Evolutionary conservation across 352 stramenopile species (phyloP).

Genomic region (Globisporangium takayamanum): DNA sequence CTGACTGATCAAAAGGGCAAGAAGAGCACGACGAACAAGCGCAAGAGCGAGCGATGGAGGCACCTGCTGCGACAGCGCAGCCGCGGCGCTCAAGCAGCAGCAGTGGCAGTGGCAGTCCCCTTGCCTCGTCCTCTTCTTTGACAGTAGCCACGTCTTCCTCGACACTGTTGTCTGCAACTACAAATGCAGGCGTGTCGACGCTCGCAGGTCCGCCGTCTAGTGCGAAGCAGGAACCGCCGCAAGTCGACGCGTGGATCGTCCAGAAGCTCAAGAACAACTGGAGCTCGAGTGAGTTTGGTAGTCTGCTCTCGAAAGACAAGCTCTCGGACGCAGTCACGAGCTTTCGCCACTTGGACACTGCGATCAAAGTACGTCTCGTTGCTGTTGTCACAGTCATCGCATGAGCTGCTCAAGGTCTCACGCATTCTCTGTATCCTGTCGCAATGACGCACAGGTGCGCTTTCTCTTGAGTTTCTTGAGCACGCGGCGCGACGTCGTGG

Average conservation of each 20-base stretch:
- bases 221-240: slow-evolving; percentile 12
- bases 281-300: slow-evolving; percentile 64
- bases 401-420: no score
- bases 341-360: slow-evolving; percentile 56
- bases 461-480: slow-evolving; percentile 64
- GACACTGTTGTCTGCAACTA: no score
- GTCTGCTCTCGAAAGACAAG: slow-evolving; percentile 50
- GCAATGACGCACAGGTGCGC: slow-evolving; percentile 25
- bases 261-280: slow-evolving; percentile 73
- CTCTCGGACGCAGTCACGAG: slow-evolving; percentile 47
- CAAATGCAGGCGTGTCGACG: background rate
- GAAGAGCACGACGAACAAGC: background rate
- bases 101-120: background rate
- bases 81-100: background rate
- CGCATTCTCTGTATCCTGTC: background rate
- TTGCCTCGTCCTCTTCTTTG: background rate
- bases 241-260: slow-evolving; percentile 62
- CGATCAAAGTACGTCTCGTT: slow-evolving; percentile 41
- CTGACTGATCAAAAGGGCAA: background rate
- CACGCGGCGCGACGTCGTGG: slow-evolving; percentile 43
- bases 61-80: background rate
- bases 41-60: background rate
- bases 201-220: background rate
- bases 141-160: background rate
- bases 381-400: background rate